Evolutionary conservation across 257 asterid species (phyloP), one percentile per base, ranked within the genome.

Genomic region (Salvia miltiorrhiza): DNA sequence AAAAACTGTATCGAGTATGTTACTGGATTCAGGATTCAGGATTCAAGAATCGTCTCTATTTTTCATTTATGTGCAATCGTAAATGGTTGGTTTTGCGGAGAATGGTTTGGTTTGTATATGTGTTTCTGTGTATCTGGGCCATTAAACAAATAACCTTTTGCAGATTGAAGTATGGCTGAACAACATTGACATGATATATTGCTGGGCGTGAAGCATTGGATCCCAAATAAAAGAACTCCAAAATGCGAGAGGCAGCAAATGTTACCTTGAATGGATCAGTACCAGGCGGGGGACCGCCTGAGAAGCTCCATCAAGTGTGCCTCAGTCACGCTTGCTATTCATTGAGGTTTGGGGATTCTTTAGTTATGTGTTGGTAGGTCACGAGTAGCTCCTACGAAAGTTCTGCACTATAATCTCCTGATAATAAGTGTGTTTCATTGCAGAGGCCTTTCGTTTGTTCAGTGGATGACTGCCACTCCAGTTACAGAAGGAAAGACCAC

Each of bases 281-380:
- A 90, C 70, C 99, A 88, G 97, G 96, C 66, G 85, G 97, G 97
- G 47, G 99, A 90, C 99, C 73, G 78, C 97, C 96, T 93, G 97
- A 57, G 99, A 93, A 93, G 97, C 93, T 90, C 97, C 99, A 70
- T 90, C 96, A 88, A 84, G 99, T 73, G 83, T 80, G 97, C 97
- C 99, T 91, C 95, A 10, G 49, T 87, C 97, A 91, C 96, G 97
- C 92, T 68, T 63, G 57, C 47, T 74, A 66, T 30, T 41, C 54
- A 23, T 32, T 20, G 82, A 88, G 97, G 91, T 90, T 85, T 81
- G 84, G 57, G 71, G 72, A 76, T 48, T 76, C 26, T 44, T 41
- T 50, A 20, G 55, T 65, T 67, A 63, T 50, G 2, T 28, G 1
- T 37, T 63, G 53, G 33, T 70, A 33, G 43, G 20, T 35, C 26